Evolutionary conservation across 371 early-diverging fungal species (phyloP).

Genomic region (Mortierella sp.): DNA sequence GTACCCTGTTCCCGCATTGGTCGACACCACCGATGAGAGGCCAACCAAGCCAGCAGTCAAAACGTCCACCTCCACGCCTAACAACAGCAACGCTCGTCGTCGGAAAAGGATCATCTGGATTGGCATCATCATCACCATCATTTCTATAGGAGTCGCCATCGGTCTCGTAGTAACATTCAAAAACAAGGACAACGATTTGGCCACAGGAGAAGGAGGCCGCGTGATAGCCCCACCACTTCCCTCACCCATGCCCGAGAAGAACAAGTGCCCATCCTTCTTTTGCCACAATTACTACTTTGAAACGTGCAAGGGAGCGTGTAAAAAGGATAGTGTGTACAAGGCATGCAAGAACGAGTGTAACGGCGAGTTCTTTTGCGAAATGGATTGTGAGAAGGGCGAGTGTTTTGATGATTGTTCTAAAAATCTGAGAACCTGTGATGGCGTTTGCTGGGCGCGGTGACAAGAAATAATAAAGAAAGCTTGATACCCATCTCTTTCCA

Average conservation of each 20-base stretch:
- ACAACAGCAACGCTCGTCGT: not conserved
- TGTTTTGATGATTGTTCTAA: not conserved
- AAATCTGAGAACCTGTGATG: not conserved
- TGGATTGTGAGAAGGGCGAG: not conserved
- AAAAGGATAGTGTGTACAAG: not conserved
- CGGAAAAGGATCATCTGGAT: not conserved
- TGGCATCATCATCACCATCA: not conserved
- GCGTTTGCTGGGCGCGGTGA: not conserved
- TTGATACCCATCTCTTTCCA: not conserved
- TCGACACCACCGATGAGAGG: not conserved
- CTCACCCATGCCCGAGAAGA: not conserved
- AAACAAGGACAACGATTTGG: not conserved
- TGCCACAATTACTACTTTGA: not conserved
- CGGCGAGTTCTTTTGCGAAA: not conserved
- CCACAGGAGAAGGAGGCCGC: not conserved
- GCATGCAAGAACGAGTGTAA: not conserved
- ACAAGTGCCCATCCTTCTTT: not conserved
- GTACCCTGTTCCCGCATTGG: not conserved
- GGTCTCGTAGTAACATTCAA: not conserved
- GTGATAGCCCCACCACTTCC: not conserved
- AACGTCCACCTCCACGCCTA: not conserved
- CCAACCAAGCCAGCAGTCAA: not conserved
- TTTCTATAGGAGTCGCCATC: not conserved
- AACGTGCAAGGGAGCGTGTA: not conserved
- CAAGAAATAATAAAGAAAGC: not conserved